Conservation (phyloP, 116 monocot genomes). For the Dioscorea cayenensis region DNA sequence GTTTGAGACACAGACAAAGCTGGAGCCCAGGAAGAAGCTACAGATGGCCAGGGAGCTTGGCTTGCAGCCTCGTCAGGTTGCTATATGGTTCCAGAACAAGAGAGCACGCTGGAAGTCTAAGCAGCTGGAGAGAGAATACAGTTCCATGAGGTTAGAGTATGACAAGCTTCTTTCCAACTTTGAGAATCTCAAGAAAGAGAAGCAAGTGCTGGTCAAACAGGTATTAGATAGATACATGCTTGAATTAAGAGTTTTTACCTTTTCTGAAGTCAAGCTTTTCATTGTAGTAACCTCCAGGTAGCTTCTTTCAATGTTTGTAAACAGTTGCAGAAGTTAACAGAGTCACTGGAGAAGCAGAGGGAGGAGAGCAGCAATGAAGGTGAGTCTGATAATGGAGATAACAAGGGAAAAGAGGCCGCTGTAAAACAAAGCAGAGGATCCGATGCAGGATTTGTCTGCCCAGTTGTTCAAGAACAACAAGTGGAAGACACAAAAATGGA, state of each 20-base stretch:
- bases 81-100: conserved; percentile 81
- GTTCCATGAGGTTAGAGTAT: conserved; percentile 27
- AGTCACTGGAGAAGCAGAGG: conserved; percentile 16
- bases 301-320: background rate
- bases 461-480: background rate
- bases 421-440: background rate
- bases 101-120: conserved; percentile 60
- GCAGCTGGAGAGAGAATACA: conserved; percentile 55
- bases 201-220: conserved; percentile 38
- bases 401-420: background rate
- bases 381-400: conserved; percentile 1
- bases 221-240: conserved; percentile 6
- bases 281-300: background rate
- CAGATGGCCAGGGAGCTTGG: conserved; percentile 60
- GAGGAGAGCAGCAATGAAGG: conserved; percentile 9
- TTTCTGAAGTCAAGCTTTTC: background rate
- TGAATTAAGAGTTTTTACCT: background rate
- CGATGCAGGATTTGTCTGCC: background rate
- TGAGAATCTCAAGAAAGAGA: conserved; percentile 36
- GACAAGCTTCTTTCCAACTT: conserved; percentile 34
- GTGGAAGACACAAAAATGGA: conserved; percentile 2
- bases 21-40: conserved; percentile 54
- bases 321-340: conserved; percentile 25
- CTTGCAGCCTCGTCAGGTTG: conserved; percentile 54
- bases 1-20: conserved; percentile 58